Base-by-base conservation (phyloP, 495 filamentous ascomycete genomes). In the Barbatosphaeria neglecta region DNA sequence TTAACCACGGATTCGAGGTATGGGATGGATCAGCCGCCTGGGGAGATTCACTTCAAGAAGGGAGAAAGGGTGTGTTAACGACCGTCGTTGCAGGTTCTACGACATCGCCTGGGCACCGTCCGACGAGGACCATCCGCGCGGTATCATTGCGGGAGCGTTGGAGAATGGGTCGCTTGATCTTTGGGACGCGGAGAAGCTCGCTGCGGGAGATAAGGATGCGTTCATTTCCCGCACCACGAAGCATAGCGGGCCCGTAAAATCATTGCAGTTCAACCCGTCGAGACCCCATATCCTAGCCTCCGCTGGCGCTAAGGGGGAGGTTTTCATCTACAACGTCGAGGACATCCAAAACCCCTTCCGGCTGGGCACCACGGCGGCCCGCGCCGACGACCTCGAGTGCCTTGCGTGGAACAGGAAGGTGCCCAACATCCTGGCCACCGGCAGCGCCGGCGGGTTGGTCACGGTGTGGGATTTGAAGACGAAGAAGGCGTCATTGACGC, bases 401-500 rank as follows among this genome's bases (percentile, higher is more conserved):
- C 69, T 97, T 56, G 90, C 95, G 53, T 99, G 92, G 92, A 99
- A 99, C 68, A 89, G 89, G 56, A 97, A 95, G 70, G 90, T 96
- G 33, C 74, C 90, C 18, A 90, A 99, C 63, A 99, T 99, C 57
- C 65, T 97, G 49, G 93, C 88, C 22, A 95, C 92, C 11, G 92
- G 92, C 51, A 89, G 90, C 59, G 88, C 80, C 53, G 92, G 88
- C 17, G 92, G 92, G 10, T 95, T 95, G 57, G 89, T 97, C 22
- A 96, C 92, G 10, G 90, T 99, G 3, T 99, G 92, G 92, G 92
- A 99, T 71, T 78, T 97, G 37, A 95, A 94, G 72, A 84, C 83
- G 0, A 96, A 93, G 76, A 95, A 90, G 66, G 89, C 95, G 54
- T 95, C 87, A 44, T 69, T 99, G 62, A 95, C 90, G 2, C 68